Conservation (phyloP, 106 monocot species). For the Platanthera zijinensis region DNA sequence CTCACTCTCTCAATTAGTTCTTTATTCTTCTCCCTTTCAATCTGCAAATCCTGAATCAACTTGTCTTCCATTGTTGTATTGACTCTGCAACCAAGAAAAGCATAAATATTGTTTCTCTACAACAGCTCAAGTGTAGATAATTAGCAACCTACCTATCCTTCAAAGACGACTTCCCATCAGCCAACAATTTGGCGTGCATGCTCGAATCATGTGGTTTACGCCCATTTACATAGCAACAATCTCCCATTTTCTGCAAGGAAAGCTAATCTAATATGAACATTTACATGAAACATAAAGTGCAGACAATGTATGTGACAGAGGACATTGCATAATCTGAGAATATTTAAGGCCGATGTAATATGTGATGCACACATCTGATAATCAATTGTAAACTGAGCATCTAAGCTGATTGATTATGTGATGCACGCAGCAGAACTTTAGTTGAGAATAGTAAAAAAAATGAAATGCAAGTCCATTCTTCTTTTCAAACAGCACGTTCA, state of each 20-base stretch:
- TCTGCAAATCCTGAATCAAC: constrained; percentile 8
- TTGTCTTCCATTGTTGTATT: constrained; percentile 2
- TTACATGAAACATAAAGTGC: background rate
- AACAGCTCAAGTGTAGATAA: background rate
- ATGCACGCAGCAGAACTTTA: background rate
- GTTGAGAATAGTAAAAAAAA: background rate
- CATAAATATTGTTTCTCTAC: background rate
- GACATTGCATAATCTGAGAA: background rate
- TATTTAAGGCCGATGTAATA: background rate
- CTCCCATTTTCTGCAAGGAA: background rate
- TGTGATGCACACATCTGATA: background rate
- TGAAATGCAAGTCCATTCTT: background rate
- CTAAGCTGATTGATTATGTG: background rate
- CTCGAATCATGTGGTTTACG: background rate
- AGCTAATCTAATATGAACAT: background rate
- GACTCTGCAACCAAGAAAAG: background rate
- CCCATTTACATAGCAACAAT: background rate
- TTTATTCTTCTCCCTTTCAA: constrained; percentile 13
- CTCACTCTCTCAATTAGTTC: constrained; percentile 9
- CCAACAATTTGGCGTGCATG: background rate
- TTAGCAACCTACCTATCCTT: constrained; percentile 6
- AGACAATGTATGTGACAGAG: background rate
- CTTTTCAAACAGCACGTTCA: background rate
- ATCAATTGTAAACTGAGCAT: background rate
- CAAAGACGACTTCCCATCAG: constrained; percentile 4